Percentiles rank a stretch among this genome's conserved stretches.
phyloP scores from a whole-genome alignment of 2,329 filamentous ascomycete species.

The Fusarium sp. region DNA sequence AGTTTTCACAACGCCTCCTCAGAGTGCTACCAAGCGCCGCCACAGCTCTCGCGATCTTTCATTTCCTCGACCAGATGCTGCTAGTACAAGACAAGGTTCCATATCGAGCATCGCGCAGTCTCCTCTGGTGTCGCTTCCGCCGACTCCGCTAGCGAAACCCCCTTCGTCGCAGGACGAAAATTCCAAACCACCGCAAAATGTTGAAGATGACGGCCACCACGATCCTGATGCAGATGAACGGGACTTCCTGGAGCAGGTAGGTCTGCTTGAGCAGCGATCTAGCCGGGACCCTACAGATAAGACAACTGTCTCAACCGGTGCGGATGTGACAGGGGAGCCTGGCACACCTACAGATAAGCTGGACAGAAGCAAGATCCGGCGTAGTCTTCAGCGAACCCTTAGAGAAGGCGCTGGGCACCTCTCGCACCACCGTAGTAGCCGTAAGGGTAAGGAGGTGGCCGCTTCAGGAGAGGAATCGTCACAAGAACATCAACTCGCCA shows the following conservation, averaged over 20 bases:
- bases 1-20: constrained; percentile 51
- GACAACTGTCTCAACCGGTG: constrained; percentile 54
- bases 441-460: constrained; percentile 76
- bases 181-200: constrained; percentile 33
- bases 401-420: constrained; percentile 80
- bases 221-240: constrained; percentile 76
- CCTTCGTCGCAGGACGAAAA: constrained; percentile 41
- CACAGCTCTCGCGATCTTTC: constrained; percentile 48
- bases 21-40: constrained; percentile 47
- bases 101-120: constrained; percentile 51
- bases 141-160: constrained; percentile 40
- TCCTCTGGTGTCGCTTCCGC: constrained; percentile 44
- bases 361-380: constrained; percentile 78
- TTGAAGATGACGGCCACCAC: constrained; percentile 49
- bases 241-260: constrained; percentile 75
- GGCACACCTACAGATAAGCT: constrained; percentile 58
- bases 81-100: constrained; percentile 50
- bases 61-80: constrained; percentile 39
- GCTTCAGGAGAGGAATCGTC: constrained; percentile 55
- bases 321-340: constrained; percentile 49
- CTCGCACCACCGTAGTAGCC: constrained; percentile 77
- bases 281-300: constrained; percentile 52
- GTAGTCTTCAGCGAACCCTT: constrained; percentile 90
- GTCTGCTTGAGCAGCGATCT: constrained; percentile 65
- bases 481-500: constrained; percentile 77